Evolutionary conservation across 192 early-diverging fungal species (phyloP).

Genomic region (Linderina pennispora): DNA sequence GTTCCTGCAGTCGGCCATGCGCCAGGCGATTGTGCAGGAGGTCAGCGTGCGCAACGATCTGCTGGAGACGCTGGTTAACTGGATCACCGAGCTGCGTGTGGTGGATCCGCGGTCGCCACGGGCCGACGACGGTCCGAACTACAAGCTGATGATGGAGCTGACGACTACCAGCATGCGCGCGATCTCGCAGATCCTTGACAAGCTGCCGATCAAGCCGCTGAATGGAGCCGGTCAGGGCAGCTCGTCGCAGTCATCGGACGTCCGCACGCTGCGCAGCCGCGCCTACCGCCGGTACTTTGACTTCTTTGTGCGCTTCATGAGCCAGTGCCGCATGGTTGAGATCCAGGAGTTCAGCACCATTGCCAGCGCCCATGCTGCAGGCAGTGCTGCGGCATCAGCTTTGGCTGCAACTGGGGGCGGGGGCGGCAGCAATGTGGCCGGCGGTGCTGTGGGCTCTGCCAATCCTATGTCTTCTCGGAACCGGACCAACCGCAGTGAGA

Average conservation of each 20-base stretch:
- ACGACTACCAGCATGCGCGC: slow-evolving; percentile 39
- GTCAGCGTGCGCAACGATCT: slow-evolving; percentile 47
- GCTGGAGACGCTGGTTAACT: slow-evolving; percentile 47
- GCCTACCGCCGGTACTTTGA: slow-evolving; percentile 48
- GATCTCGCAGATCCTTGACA: slow-evolving; percentile 40
- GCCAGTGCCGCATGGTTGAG: slow-evolving; percentile 49
- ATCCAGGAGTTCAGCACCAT: slow-evolving; percentile 49
- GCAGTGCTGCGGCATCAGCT: slow-evolving; percentile 20
- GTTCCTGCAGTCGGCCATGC: slow-evolving; percentile 43
- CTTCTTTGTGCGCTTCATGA: slow-evolving; percentile 51
- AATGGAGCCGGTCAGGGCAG: slow-evolving; percentile 5
- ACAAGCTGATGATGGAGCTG: slow-evolving; percentile 39
- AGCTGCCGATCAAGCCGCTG: slow-evolving; percentile 45
- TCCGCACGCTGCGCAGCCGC: slow-evolving; percentile 37
- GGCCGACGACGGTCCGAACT: slow-evolving; percentile 26
- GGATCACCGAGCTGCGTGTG: slow-evolving; percentile 44
- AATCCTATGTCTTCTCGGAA: slow-evolving; percentile 11
- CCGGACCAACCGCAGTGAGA: slow-evolving; percentile 34
- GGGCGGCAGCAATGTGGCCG: neutral
- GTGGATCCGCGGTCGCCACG: slow-evolving; percentile 46
- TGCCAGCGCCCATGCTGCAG: slow-evolving; percentile 42
- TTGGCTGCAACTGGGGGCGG: slow-evolving; percentile 4
- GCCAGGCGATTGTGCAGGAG: slow-evolving; percentile 39
- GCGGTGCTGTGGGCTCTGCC: neutral
- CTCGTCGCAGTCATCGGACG: slow-evolving; percentile 25